These are phyloP conservation scores for Puccinia coronata DNA, from an alignment of 1,284 basidiomycete genomes.

Conservation along the genomic window DNA sequence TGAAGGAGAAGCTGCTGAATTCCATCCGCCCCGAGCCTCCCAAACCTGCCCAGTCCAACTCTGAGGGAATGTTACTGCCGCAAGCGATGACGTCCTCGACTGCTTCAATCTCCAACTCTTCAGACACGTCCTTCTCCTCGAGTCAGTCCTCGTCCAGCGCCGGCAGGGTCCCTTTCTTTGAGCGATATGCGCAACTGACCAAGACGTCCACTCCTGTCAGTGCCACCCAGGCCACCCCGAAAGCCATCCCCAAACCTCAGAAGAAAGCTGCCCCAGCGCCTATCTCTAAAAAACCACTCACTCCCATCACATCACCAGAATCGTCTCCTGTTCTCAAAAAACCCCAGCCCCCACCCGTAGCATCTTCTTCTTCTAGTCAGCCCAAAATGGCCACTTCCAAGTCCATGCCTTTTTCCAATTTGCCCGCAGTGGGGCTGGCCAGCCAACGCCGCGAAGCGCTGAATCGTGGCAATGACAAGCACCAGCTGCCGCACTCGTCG, in stretches of 20 bases:
- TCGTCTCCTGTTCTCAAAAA: not conserved
- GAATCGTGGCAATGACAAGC: too few species aligned
- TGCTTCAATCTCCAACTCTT: not conserved
- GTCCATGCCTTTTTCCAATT: conserved; percentile 19
- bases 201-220: not conserved
- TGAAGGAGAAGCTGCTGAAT: conserved; percentile 11
- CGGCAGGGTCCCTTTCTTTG: conserved; percentile 32
- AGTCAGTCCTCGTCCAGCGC: conserved; percentile 10
- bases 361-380: not conserved
- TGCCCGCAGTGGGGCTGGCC: not conserved
- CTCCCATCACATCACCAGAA: conserved; percentile 25
- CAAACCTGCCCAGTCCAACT: not conserved
- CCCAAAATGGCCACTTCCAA: not conserved
- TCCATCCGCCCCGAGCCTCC: not conserved
- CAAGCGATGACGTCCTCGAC: not conserved
- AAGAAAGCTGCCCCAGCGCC: not conserved
- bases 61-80: not conserved
- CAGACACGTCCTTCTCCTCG: not conserved
- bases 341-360: not conserved
- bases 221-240: not conserved
- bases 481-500: not conserved
- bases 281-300: not conserved
- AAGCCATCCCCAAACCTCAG: not conserved
- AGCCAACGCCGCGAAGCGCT: conserved; percentile 13
- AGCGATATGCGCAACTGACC: conserved; percentile 26